Base-by-base conservation (phyloP, 257 asterid genomes). In the Forsythia viridissima region DNA sequence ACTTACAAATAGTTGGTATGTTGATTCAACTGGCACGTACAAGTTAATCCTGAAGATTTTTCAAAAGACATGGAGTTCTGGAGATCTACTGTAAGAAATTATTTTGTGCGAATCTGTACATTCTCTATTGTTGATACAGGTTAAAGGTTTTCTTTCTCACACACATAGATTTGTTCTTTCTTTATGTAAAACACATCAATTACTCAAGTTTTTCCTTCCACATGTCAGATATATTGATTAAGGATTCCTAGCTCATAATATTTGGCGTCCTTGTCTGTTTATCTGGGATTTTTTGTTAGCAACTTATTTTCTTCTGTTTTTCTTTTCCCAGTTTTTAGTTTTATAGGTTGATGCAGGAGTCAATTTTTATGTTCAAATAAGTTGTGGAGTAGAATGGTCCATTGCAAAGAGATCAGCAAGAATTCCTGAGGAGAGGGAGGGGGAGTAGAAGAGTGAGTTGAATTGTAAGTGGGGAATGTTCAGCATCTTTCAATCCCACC, bases 41-140 rank as follows among this genome's bases (percentile, higher is more conserved):
- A 97, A 85, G 81, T 95, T 79, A 83, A 77, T 75, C 85, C 89
- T 66, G 97, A 90, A 83, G 97, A 92, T 80, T 95, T 83, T 79
- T 86, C 66, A 61, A 92, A 92, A 81, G 98, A 93, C 79, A 73
- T 85, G 77, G 89, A 86, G 80, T 89, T 88, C 80, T 91, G 94
- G 97, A 93, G 87, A 90, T 85, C 92, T 68, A 80, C 96, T 68
- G 81, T 91, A 76, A 88, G 89, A 81, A 89, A 91, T 80, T 95
- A 92, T 89, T 95, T 98, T 30, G 34, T 30, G 34, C 34, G 34
- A 30, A 30, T 30, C 34, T 30, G 34, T 30, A 30, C 34, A 30
- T 30, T 30, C 1, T 30, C 34, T 30, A 30, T 30, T 30, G 34
- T 30, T 30, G 34, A 30, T 30, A 30, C 34, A 30, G 2, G 34